These are phyloP conservation scores for Niveomyces coronatus DNA, from an alignment of 2,329 filamentous ascomycete genomes.

Conservation along the genomic window DNA sequence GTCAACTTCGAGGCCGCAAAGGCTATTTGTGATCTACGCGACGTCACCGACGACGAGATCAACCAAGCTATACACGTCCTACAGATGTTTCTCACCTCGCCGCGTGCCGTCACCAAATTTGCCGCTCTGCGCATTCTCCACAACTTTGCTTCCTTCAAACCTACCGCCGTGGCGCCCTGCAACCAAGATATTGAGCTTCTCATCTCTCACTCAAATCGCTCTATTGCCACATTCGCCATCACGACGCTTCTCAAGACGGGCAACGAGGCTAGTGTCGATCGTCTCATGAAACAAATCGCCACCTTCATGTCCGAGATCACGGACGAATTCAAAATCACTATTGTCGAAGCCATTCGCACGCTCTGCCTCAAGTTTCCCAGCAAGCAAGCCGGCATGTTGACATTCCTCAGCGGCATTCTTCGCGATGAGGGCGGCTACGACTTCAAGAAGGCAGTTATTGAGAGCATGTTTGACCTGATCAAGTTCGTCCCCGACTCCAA, in stretches of 20 bases:
- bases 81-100: constrained; percentile 93
- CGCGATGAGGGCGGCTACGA: constrained; percentile 96
- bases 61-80: constrained; percentile 88
- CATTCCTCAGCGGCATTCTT: constrained; percentile 93
- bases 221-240: constrained; percentile 96
- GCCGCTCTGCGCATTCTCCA: constrained; percentile 93
- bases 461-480: constrained; percentile 98
- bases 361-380: constrained; percentile 94
- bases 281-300: constrained; percentile 96
- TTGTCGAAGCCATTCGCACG: constrained; percentile 94
- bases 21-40: constrained; percentile 89
- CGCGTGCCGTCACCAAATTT: constrained; percentile 93
- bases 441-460: constrained; percentile 94
- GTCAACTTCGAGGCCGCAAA: constrained; percentile 99
- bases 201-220: constrained; percentile 94
- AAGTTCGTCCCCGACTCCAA: constrained; percentile 92
- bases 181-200: constrained; percentile 96
- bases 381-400: constrained; percentile 96
- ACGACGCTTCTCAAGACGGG: constrained; percentile 97
- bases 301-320: constrained; percentile 99
- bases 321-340: constrained; percentile 99
- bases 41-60: constrained; percentile 86
- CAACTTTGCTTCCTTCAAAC: constrained; percentile 94
- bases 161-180: constrained; percentile 80
- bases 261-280: constrained; percentile 93